Evolutionary conservation across 108 stramenopile species (phyloP), one percentile per base, ranked within the genome.

Genomic region (Parmales sp.): DNA sequence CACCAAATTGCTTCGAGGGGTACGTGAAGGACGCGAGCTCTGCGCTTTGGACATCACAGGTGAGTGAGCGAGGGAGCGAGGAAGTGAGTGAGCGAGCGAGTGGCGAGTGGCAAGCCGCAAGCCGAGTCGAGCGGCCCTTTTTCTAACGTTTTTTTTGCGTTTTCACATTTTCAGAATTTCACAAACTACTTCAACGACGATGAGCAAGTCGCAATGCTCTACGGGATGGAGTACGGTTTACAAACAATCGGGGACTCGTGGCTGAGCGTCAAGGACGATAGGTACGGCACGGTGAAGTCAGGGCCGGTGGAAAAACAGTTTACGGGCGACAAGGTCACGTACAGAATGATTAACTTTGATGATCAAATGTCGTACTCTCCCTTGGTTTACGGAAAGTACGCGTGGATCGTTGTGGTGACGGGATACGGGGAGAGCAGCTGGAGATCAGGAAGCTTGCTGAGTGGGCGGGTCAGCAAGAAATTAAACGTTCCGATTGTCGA

Each of bases 151-250:
- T n/a, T n/a, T n/a, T n/a, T n/a, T n/a, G n/a, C n/a, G n/a, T n/a
- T n/a, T n/a, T n/a, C n/a, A n/a, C n/a, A n/a, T n/a, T n/a, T n/a
- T n/a, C n/a, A n/a, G n/a, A n/a, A n/a, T n/a, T n/a, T n/a, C n/a
- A n/a, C n/a, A n/a, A n/a, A n/a, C n/a, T 60, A 60, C 54, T 60
- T 60, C 16, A 60, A 60, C 28, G 6, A 2, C 4, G 54, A 60
- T 60, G n/a, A 11, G 3, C 31, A 7, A 1, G 31, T 34, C 13
- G 29, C 18, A 11, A 28, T 60, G 28, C 54, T 60, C 0, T 60
- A 19, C 54, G 54, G 54, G 3, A 13, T 16, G 11, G 54, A 60
- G 16, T 60, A 19, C 20, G 54, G 54, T 3, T 34, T 60, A 1
- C 31, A 60, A 16, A 60, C 54, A 3, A 16, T 60, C 2, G 54